Evolutionary conservation across 176 grass and related monocot species (phyloP).

Genomic region (Tuctoria greenei): DNA sequence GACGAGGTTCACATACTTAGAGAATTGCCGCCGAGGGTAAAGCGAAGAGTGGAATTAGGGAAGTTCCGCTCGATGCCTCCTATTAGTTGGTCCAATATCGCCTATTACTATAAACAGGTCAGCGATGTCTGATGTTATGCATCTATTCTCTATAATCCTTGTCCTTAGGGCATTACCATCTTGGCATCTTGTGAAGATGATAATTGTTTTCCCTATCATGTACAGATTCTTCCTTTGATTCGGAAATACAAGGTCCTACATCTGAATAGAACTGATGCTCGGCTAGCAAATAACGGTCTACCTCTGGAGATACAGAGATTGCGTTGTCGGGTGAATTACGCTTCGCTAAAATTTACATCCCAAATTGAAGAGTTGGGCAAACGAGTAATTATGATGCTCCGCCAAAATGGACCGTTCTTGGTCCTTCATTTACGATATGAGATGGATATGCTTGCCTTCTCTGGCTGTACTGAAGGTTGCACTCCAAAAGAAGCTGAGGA

Average conservation of each 20-base stretch:
- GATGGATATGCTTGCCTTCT: slow-evolving; percentile 99
- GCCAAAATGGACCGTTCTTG: slow-evolving; percentile 79
- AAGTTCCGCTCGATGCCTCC: slow-evolving; percentile 78
- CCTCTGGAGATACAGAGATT: slow-evolving; percentile 75
- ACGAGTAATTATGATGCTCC: slow-evolving; percentile 69
- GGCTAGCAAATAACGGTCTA: slow-evolving; percentile 86
- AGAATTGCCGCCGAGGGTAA: slow-evolving; percentile 72
- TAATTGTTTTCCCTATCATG: not conserved
- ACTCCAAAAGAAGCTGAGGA: slow-evolving; percentile 71
- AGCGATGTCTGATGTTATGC: not conserved
- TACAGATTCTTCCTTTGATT: slow-evolving; percentile 91
- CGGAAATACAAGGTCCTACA: slow-evolving; percentile 72
- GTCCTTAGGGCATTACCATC: not conserved
- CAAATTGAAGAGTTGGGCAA: slow-evolving; percentile 86
- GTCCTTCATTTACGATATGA: slow-evolving; percentile 96
- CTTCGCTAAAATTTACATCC: slow-evolving; percentile 71
- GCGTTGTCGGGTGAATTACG: slow-evolving; percentile 84
- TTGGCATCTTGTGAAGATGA: slow-evolving; percentile 43
- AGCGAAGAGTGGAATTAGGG: slow-evolving; percentile 55
- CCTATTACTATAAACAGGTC: slow-evolving; percentile 84
- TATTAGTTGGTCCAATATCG: slow-evolving; percentile 92
- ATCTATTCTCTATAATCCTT: not conserved
- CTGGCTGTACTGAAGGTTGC: slow-evolving; percentile 93
- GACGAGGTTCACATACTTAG: slow-evolving; percentile 84
- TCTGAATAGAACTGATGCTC: slow-evolving; percentile 86